Evolutionary conservation across 2,329 filamentous ascomycete genomes (phyloP).

Genomic region (Fusarium sp.): DNA sequence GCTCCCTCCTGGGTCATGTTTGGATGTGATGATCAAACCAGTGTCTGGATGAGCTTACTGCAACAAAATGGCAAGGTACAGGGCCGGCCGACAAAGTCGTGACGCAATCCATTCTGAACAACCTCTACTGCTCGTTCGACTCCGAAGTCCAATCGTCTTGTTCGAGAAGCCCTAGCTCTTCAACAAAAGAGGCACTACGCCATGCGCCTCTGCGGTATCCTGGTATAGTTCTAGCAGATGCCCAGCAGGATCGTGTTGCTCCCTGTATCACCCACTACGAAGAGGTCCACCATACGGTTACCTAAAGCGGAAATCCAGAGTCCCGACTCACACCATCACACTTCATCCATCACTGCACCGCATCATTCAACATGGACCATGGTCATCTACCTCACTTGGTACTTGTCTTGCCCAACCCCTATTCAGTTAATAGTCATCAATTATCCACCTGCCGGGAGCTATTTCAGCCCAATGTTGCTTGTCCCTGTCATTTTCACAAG

Average conservation of each 20-base stretch:
- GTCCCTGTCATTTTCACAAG: conserved; percentile 37
- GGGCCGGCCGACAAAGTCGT: conserved; percentile 30
- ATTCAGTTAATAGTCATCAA: conserved; percentile 21
- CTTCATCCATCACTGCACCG: conserved; percentile 17
- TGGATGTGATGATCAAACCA: conserved; percentile 15
- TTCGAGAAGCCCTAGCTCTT: conserved; percentile 9
- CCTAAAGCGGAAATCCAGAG: conserved; percentile 32
- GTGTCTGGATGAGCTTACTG: conserved; percentile 22
- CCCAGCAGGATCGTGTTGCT: conserved; percentile 35
- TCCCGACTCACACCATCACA: conserved; percentile 43
- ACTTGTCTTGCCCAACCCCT: conserved; percentile 34
- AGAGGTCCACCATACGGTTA: conserved; percentile 38
- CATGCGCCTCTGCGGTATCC: conserved; percentile 36
- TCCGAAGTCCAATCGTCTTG: conserved; percentile 20
- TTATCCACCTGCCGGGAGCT: conserved; percentile 33
- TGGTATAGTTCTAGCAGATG: conserved; percentile 18
- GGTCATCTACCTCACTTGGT: conserved; percentile 15
- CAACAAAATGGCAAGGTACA: conserved; percentile 1
- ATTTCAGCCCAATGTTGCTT: conserved; percentile 32
- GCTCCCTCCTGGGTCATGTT: conserved; percentile 5
- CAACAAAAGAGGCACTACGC: conserved; percentile 35
- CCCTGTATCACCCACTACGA: conserved; percentile 37
- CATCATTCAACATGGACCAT: conserved; percentile 31
- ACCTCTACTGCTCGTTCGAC: conserved; percentile 25
- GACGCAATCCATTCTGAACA: conserved; percentile 43